Evolutionary conservation across 169 alveolate genomes (phyloP), one percentile per base, ranked within the genome.

Genomic region (Plasmodium gallinaceum): DNA sequence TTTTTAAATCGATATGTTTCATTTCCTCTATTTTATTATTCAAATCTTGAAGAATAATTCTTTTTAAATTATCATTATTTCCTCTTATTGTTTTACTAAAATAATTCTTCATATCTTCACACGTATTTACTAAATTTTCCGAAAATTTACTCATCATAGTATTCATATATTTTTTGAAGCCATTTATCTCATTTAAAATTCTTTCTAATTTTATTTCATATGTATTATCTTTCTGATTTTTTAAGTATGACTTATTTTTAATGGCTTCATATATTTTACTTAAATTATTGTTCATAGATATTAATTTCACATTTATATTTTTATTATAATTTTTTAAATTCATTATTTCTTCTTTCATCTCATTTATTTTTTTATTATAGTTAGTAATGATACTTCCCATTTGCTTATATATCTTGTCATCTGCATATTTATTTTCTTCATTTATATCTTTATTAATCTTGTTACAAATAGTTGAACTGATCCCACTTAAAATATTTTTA

Each of bases 341-440:
- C 20, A 42, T 26, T 12, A 78, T 78, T 51, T 78, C 89, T 8
- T 78, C 89, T 58, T 65, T 65, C 80, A 78, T 18, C 65, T 78
- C 78, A 26, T 37, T 78, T 42, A 78, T 62, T 58, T 69, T 78
- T 16, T 51, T 78, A 8, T 78, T 16, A 52, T n/a, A 78, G 24
- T 45, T 78, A 24, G 14, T 65, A 16, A 66, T 12, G 69, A 22
- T 16, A 18, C 18, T 20, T 32, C 26, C 64, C 39, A 75, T 43
- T 61, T 75, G 66, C 7, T 61, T 32, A 61, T 1, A 24, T 61
- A 22, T 45, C 5, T 69, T 69, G 16, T 26, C 10, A 37, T 52
- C 10, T 6, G 65, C 5, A 32, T 32, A 18, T 8, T 22, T 18
- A 18, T 18, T 14, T 26, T 45, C 88, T 26, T 60, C 72, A n/a